These are phyloP conservation scores for Bidens hawaiensis DNA, from an alignment of 140 eudicot species.

Conservation along the genomic window DNA sequence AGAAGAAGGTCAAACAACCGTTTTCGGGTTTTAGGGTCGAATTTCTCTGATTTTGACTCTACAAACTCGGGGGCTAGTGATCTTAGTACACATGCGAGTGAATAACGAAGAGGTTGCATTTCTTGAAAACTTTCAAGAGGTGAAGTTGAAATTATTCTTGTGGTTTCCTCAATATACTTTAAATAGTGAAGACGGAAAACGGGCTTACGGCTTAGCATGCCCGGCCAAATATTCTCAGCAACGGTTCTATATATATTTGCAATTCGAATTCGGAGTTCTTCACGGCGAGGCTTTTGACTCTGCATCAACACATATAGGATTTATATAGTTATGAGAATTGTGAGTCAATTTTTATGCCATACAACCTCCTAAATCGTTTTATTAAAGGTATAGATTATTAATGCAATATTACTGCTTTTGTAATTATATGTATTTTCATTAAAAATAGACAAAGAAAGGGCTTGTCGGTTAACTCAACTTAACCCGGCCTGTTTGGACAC, in stretches of 20 bases:
- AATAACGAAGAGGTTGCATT: slow-evolving; percentile 91
- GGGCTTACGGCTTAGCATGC: slow-evolving; percentile 90
- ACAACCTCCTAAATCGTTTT: neutral
- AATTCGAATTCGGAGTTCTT: slow-evolving; percentile 88
- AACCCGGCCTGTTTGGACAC: neutral
- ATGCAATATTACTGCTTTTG: neutral
- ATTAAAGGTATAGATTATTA: neutral
- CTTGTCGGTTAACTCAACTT: neutral
- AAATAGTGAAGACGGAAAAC: slow-evolving; percentile 94
- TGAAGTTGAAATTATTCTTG: slow-evolving; percentile 61
- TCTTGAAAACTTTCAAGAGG: slow-evolving; percentile 79
- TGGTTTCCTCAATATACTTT: slow-evolving; percentile 87
- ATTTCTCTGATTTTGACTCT: slow-evolving; percentile 93
- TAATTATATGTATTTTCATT: neutral
- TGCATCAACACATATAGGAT: slow-evolving; percentile 28
- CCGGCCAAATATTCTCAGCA: slow-evolving; percentile 98
- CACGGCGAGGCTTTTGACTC: slow-evolving; percentile 98
- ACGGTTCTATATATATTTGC: slow-evolving; percentile 93
- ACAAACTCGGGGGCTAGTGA: slow-evolving; percentile 95
- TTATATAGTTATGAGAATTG: too few relatives aligned
- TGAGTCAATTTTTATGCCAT: neutral
- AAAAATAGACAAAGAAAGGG: neutral
- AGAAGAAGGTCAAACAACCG: slow-evolving; percentile 89
- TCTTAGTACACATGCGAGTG: slow-evolving; percentile 90
- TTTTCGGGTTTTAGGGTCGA: slow-evolving; percentile 83